Evolutionary conservation across 1,284 basidiomycete genomes (phyloP).

Genomic region (Jaminaea rosea): DNA sequence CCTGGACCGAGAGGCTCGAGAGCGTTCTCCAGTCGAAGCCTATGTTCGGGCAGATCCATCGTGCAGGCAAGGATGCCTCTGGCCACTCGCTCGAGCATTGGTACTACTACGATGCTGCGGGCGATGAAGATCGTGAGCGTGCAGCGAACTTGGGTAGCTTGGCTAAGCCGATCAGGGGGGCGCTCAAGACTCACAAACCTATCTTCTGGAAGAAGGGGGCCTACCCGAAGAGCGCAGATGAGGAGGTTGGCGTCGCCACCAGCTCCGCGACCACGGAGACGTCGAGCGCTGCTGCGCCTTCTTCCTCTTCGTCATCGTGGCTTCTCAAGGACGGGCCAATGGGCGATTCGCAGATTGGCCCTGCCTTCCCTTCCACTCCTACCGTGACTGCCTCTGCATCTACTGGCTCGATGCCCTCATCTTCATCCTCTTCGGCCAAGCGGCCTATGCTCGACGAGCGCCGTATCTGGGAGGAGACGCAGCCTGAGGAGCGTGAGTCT

Average conservation of each 20-base stretch:
- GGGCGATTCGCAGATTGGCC: not conserved
- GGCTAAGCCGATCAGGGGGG: slow-evolving; percentile 44
- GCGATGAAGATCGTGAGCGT: slow-evolving; percentile 38
- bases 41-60: slow-evolving; percentile 43
- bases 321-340: not conserved
- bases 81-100: slow-evolving; percentile 44
- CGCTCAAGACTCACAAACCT: slow-evolving; percentile 42
- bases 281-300: not conserved
- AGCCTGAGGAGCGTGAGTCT: slow-evolving; percentile 30
- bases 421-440: not conserved
- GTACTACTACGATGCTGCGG: slow-evolving; percentile 45
- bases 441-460: not conserved
- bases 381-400: not conserved
- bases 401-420: not conserved
- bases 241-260: slow-evolving; percentile 8
- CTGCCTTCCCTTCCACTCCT: not conserved
- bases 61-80: slow-evolving; percentile 39
- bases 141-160: slow-evolving; percentile 40
- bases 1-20: slow-evolving; percentile 41
- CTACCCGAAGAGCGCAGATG: slow-evolving; percentile 16
- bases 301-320: slow-evolving; percentile 1
- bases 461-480: slow-evolving; percentile 37
- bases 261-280: not conserved
- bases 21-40: slow-evolving; percentile 27
- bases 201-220: slow-evolving; percentile 45